Percentiles rank a stretch among this genome's conserved stretches.
Evolutionary conservation across 371 early-diverging fungal species (phyloP).

Genomic region (Mortierella sp.): DNA sequence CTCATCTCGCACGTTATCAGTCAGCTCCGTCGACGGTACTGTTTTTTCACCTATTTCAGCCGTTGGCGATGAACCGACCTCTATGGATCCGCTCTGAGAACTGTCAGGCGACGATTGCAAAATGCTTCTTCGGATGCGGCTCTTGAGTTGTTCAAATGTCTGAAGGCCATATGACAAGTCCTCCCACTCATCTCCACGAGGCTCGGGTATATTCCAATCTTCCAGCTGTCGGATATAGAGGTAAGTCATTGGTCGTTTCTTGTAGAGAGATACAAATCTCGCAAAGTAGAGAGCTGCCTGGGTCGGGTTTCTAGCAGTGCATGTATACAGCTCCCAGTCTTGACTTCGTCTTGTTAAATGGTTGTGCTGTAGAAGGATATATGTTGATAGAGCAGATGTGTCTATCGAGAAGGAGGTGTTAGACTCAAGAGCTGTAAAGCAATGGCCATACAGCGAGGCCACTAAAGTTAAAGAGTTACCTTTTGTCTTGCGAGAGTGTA

Average conservation of each 20-base stretch:
- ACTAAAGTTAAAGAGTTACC: not conserved
- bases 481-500: not conserved
- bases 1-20: not conserved
- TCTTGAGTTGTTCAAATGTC: constrained; percentile 41
- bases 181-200: constrained; percentile 40
- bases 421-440: not conserved
- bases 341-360: constrained; percentile 27
- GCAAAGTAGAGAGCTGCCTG: constrained; percentile 43
- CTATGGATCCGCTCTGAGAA: not conserved
- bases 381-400: constrained; percentile 14
- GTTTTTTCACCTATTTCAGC: not conserved
- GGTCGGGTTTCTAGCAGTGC: constrained; percentile 30
- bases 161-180: constrained; percentile 25
- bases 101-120: not conserved
- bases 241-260: constrained; percentile 39
- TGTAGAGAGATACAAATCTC: constrained; percentile 35
- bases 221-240: constrained; percentile 44
- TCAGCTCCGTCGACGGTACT: not conserved
- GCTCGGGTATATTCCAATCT: constrained; percentile 39
- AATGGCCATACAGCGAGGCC: no score
- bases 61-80: not conserved
- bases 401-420: not conserved
- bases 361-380: constrained; percentile 32
- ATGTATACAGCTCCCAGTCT: constrained; percentile 40
- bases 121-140: constrained; percentile 19